phyloP scores from a whole-genome alignment of 257 asterid species.

The Solanum chilense region DNA sequence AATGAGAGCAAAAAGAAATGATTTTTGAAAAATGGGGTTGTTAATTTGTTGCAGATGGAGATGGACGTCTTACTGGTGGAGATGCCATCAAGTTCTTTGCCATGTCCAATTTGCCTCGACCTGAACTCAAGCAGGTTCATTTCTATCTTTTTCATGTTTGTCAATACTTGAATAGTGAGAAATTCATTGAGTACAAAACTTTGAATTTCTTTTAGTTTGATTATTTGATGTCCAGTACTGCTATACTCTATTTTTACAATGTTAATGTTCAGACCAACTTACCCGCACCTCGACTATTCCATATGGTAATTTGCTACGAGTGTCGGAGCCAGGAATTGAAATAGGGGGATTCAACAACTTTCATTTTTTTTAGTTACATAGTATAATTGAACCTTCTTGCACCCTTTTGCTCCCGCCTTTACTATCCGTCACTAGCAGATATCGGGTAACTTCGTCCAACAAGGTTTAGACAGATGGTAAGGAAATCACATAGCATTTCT shows the following conservation, averaged over 20 bases:
- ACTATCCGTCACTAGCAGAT: background rate
- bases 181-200: background rate
- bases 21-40: background rate
- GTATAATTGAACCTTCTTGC: background rate
- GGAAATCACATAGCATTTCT: too few species aligned
- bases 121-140: slow-evolving; percentile 80
- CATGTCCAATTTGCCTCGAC: slow-evolving; percentile 77
- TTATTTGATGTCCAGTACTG: background rate
- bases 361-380: background rate
- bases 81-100: slow-evolving; percentile 90
- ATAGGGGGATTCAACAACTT: background rate
- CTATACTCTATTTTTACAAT: background rate
- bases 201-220: background rate
- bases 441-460: background rate
- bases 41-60: slow-evolving; percentile 47
- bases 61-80: slow-evolving; percentile 72
- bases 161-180: background rate
- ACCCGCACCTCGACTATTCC: background rate
- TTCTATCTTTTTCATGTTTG: background rate
- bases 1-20: background rate
- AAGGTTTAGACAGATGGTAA: background rate
- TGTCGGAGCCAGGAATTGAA: background rate
- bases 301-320: too few species aligned
- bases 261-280: background rate
- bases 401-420: background rate